These are phyloP conservation scores for Periconia macrospinosa DNA, from an alignment of 2,329 filamentous ascomycete species.

Conservation along the genomic window DNA sequence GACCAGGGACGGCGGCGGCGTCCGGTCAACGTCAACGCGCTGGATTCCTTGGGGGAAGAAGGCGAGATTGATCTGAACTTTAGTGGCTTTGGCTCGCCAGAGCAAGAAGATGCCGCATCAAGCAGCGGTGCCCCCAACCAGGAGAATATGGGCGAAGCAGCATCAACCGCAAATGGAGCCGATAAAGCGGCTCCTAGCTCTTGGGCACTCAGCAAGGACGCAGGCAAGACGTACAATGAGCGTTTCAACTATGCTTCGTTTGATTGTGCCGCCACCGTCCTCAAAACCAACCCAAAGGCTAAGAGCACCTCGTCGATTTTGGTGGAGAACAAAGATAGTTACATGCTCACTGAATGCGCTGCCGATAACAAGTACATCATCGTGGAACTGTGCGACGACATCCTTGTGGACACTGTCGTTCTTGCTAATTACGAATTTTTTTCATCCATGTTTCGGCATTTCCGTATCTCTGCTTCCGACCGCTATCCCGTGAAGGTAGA, in stretches of 20 bases:
- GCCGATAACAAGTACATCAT: constrained; percentile 90
- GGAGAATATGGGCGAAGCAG: constrained; percentile 16
- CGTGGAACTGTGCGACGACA: constrained; percentile 85
- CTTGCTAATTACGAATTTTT: constrained; percentile 99
- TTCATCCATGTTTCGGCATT: constrained; percentile 91
- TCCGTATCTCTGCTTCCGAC: constrained; percentile 90
- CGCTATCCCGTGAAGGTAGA: constrained; percentile 90
- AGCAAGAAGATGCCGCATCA: constrained; percentile 21
- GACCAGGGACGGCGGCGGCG: constrained; percentile 54
- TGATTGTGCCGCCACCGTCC: constrained; percentile 88
- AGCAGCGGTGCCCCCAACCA: constrained; percentile 17
- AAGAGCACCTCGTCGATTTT: constrained; percentile 88
- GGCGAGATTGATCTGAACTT: constrained; percentile 80
- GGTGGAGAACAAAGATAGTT: constrained; percentile 96
- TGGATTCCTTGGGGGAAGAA: constrained; percentile 84
- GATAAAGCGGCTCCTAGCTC: constrained; percentile 36
- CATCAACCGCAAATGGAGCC: constrained; percentile 21
- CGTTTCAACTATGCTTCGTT: constrained; percentile 97
- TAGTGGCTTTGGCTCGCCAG: constrained; percentile 59
- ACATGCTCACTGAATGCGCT: constrained; percentile 93
- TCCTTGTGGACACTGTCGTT: constrained; percentile 91
- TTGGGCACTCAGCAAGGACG: constrained; percentile 75
- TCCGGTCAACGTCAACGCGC: constrained; percentile 63
- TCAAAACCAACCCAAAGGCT: constrained; percentile 84
- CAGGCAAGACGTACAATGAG: constrained; percentile 96